A percentile compares a stretch with the other conserved stretches of the same genome.
Evolutionary conservation across 2,329 filamentous ascomycete genomes (phyloP).

Genomic region (Xylaria sp.): DNA sequence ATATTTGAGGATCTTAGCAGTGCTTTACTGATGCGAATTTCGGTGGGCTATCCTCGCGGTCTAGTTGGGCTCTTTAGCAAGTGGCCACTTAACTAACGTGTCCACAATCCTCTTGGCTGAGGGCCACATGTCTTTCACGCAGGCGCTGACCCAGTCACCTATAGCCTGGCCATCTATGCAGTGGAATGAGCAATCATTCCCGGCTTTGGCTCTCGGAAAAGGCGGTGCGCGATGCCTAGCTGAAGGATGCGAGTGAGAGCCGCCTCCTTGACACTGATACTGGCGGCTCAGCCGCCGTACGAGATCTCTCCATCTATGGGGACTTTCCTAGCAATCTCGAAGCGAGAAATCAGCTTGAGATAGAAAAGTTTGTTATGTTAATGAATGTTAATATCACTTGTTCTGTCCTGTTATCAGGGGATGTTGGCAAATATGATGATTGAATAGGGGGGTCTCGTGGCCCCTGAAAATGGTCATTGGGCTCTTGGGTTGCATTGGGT

Average conservation of each 20-base stretch:
- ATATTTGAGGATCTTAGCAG: background rate
- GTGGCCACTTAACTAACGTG: constrained; percentile 46
- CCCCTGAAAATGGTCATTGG: constrained; percentile 25
- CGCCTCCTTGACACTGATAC: constrained; percentile 34
- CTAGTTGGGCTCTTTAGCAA: constrained; percentile 43
- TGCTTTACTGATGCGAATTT: background rate
- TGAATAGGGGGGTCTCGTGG: constrained; percentile 14
- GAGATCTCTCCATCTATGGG: constrained; percentile 34
- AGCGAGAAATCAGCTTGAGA: constrained; percentile 41
- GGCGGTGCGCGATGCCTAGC: constrained; percentile 45
- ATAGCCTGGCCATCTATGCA: constrained; percentile 39
- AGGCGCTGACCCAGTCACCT: constrained; percentile 42
- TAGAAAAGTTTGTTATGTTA: constrained; percentile 31
- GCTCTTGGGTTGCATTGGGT: constrained; percentile 26
- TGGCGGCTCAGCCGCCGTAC: constrained; percentile 37
- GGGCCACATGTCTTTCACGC: constrained; percentile 41
- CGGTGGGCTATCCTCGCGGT: constrained; percentile 35
- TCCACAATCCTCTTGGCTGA: constrained; percentile 40
- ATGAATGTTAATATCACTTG: background rate
- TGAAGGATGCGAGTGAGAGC: constrained; percentile 38
- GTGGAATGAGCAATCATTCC: constrained; percentile 49
- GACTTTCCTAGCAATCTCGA: constrained; percentile 39
- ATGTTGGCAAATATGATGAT: background rate
- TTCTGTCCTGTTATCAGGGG: no score
- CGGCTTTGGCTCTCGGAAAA: constrained; percentile 47